Conservation (phyloP, 106 monocot species). For the Dioscorea alata region DNA sequence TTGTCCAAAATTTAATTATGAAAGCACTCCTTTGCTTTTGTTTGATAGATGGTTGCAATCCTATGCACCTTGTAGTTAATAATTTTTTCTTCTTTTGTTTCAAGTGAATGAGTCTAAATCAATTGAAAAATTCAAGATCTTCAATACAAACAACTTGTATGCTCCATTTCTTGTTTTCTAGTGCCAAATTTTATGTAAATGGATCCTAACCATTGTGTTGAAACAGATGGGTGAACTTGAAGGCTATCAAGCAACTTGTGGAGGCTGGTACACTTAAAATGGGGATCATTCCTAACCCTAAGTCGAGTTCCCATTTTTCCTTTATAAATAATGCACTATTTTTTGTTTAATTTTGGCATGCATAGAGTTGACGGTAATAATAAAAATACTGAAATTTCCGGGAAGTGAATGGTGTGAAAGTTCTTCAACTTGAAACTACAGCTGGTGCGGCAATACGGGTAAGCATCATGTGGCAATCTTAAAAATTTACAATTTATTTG, state of each 20-base stretch:
- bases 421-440: constrained; percentile 97
- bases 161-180: constrained; percentile 4
- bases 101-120: constrained; percentile 98
- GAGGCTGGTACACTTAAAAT: constrained; percentile 89
- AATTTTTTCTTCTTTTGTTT: constrained; percentile 5
- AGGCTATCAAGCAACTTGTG: constrained; percentile 90
- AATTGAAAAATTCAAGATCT: constrained; percentile 98
- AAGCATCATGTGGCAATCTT: constrained; percentile 5
- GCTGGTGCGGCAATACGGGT: constrained; percentile 96
- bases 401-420: constrained; percentile 97
- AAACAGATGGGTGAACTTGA: constrained; percentile 88
- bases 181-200: neutral
- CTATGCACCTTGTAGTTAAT: neutral
- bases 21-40: neutral
- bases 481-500: too few species aligned
- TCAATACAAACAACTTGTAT: constrained; percentile 98
- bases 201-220: constrained; percentile 2
- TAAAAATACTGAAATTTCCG: constrained; percentile 1
- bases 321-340: neutral
- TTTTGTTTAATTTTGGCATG: too few species aligned
- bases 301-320: constrained; percentile 26
- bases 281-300: constrained; percentile 99
- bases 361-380: neutral
- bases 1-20: neutral
- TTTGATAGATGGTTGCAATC: neutral